phyloP scores from a whole-genome alignment of 2,329 filamentous ascomycete species.

The Cercospora sojina region DNA sequence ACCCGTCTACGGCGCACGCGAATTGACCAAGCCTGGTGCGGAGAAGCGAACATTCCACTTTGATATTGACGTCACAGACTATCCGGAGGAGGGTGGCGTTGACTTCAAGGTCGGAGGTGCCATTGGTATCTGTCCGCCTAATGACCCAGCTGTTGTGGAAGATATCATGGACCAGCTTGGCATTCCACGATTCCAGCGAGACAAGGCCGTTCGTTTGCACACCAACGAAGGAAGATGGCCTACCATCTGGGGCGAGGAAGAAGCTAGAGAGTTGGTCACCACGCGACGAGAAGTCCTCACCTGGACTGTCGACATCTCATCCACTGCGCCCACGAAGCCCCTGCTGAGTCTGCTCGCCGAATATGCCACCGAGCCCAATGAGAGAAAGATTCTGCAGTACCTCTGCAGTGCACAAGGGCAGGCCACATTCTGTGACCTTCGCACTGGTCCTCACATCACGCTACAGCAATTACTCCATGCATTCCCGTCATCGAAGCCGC shows the following conservation, averaged over 20 bases:
- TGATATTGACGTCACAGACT: conserved; percentile 93
- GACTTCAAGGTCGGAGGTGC: conserved; percentile 97
- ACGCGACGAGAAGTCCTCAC: conserved; percentile 89
- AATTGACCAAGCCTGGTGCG: conserved; percentile 82
- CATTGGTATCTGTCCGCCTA: conserved; percentile 89
- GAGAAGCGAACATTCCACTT: conserved; percentile 98
- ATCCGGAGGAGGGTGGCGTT: conserved; percentile 76
- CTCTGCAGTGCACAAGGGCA: conserved; percentile 89
- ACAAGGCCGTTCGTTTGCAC: conserved; percentile 76
- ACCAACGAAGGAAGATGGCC: conserved; percentile 87
- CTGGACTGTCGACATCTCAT: conserved; percentile 94
- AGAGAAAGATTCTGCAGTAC: conserved; percentile 85
- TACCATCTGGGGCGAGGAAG: conserved; percentile 94
- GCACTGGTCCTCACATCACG: conserved; percentile 81
- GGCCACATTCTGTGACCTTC: conserved; percentile 85
- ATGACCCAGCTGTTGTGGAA: conserved; percentile 73
- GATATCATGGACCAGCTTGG: conserved; percentile 79
- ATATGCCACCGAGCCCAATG: conserved; percentile 72
- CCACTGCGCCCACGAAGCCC: conserved; percentile 84
- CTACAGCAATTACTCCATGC: conserved; percentile 82
- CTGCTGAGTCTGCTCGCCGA: conserved; percentile 84
- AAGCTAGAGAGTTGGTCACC: conserved; percentile 79
- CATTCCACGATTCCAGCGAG: conserved; percentile 76
- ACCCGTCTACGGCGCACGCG: conserved; percentile 78
- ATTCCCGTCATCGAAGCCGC: conserved; percentile 88